These are phyloP conservation scores for Cyberlindnera amylophila DNA, from an alignment of 805 yeast genomes.

Conservation along the genomic window DNA sequence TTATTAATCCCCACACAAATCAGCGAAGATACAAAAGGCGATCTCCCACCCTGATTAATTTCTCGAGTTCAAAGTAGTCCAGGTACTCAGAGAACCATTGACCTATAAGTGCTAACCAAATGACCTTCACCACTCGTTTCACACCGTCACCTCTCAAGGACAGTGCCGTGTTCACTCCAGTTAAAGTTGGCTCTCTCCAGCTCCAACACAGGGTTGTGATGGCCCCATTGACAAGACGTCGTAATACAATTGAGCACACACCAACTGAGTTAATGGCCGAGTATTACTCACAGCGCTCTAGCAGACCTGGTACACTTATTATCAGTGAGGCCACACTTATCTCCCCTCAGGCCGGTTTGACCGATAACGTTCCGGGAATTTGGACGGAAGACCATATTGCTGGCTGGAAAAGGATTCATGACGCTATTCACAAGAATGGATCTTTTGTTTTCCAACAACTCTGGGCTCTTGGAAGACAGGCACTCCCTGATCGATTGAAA, in stretches of 20 bases:
- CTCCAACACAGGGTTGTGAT: conserved; percentile 38
- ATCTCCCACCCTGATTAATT: background rate
- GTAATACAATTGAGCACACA: background rate
- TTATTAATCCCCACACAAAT: too few species aligned
- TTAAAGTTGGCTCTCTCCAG: conserved; percentile 33
- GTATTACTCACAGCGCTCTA: conserved; percentile 54
- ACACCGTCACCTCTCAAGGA: conserved; percentile 7
- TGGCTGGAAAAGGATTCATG: conserved; percentile 46
- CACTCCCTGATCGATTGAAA: conserved; percentile 33
- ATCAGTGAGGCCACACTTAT: conserved; percentile 57
- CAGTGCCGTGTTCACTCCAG: conserved; percentile 32
- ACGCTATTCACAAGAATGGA: conserved; percentile 46
- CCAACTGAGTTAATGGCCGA: conserved; percentile 32
- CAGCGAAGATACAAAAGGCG: too few species aligned
- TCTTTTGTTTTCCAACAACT: conserved; percentile 45
- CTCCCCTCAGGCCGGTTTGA: conserved; percentile 40
- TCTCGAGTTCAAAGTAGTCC: background rate
- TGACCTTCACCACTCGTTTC: background rate
- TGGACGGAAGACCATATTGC: conserved; percentile 41
- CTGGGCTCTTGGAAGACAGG: conserved; percentile 45
- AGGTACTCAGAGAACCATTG: too few species aligned
- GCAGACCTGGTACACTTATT: conserved; percentile 51
- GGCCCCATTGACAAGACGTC: conserved; percentile 34
- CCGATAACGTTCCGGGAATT: conserved; percentile 44
- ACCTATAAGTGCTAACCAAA: too few species aligned